phyloP scores from a whole-genome alignment of 345 rosid genomes.

The Brassica juncea region DNA sequence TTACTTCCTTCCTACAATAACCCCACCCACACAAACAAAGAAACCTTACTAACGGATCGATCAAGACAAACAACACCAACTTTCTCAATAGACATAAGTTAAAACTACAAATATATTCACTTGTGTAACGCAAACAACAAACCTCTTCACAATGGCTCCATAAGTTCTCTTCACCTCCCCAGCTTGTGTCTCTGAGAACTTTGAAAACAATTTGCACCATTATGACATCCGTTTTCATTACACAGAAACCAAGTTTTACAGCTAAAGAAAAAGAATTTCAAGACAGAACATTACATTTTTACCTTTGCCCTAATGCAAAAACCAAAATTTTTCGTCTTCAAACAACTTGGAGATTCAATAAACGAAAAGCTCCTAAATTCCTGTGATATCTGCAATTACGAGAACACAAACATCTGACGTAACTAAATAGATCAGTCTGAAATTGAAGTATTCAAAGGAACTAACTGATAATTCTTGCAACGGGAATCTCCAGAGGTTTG shows the following conservation, averaged over 20 bases:
- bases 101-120: background rate
- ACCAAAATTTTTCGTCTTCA: conserved; percentile 17
- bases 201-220: conserved; percentile 25
- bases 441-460: background rate
- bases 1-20: conserved; percentile 46
- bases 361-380: conserved; percentile 20
- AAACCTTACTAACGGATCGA: conserved; percentile 9
- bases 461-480: conserved; percentile 28
- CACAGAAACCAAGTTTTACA: background rate
- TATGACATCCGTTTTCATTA: background rate
- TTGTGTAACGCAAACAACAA: conserved; percentile 25
- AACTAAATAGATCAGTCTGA: background rate
- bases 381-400: conserved; percentile 13
- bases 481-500: background rate
- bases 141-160: conserved; percentile 44
- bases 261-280: background rate
- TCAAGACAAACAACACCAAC: conserved; percentile 2
- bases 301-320: conserved; percentile 41
- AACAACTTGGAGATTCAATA: conserved; percentile 32
- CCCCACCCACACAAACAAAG: conserved; percentile 2
- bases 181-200: conserved; percentile 38
- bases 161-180: conserved; percentile 27
- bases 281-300: conserved; percentile 15
- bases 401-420: background rate
- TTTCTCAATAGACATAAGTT: background rate